These are phyloP conservation scores for Dryadomyces quercus-mongolicae DNA, from an alignment of 2,329 filamentous ascomycete species.

Conservation along the genomic window DNA sequence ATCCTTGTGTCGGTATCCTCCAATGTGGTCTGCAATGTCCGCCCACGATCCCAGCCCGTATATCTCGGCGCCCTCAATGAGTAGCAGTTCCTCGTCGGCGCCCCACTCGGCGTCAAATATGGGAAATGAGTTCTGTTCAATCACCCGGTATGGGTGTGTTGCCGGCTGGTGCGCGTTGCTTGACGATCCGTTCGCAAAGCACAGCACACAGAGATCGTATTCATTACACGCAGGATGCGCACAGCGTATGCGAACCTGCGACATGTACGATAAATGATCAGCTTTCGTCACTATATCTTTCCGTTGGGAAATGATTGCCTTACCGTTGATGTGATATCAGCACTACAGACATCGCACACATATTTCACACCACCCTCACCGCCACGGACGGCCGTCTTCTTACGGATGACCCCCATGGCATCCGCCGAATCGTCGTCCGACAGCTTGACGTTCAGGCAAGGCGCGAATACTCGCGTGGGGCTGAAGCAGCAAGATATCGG, in stretches of 20 bases:
- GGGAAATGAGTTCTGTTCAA: conserved; percentile 96
- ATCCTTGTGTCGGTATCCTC: conserved; percentile 85
- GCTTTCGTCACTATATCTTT: not conserved
- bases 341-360: conserved; percentile 92
- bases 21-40: conserved; percentile 95
- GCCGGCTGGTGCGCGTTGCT: conserved; percentile 78
- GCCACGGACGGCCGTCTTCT: conserved; percentile 78
- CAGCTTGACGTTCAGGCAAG: not conserved
- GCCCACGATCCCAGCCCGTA: conserved; percentile 97
- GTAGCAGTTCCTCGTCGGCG: conserved; percentile 86
- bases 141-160: conserved; percentile 81
- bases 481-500: not conserved
- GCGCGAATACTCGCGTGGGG: not conserved
- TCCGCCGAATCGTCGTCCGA: not conserved
- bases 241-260: conserved; percentile 85
- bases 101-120: conserved; percentile 95
- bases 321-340: conserved; percentile 94
- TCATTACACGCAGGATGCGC: conserved; percentile 74
- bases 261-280: not conserved
- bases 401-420: conserved; percentile 84
- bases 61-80: conserved; percentile 88
- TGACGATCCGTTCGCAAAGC: conserved; percentile 72
- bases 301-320: conserved; percentile 18
- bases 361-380: conserved; percentile 89
- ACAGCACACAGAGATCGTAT: conserved; percentile 93